These are phyloP conservation scores for Aspergillus cristatus DNA, from an alignment of 495 filamentous ascomycete species.

Conservation along the genomic window DNA sequence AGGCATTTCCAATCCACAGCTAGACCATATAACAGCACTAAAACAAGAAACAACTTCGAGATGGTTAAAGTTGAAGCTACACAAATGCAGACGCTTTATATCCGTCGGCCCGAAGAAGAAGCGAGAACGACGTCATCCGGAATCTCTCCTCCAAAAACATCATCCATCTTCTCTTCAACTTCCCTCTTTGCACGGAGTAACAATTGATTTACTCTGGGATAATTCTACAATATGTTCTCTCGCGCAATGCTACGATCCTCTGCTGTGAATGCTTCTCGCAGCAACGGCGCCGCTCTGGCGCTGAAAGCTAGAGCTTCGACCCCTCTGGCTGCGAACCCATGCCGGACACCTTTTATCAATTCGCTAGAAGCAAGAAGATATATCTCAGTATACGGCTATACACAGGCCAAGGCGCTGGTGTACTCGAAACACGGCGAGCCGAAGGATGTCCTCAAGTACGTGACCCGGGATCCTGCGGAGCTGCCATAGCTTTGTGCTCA, in stretches of 20 bases:
- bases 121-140: slow-evolving; percentile 17
- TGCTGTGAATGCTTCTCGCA: slow-evolving; percentile 6
- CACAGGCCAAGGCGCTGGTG: slow-evolving; percentile 86
- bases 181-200: neutral
- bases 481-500: neutral
- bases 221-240: slow-evolving; percentile 25
- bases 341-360: slow-evolving; percentile 2
- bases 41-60: too few species aligned
- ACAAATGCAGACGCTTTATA: neutral
- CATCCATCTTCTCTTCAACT: neutral
- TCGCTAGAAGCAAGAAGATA: slow-evolving; percentile 16
- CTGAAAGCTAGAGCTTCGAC: slow-evolving; percentile 7
- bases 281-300: slow-evolving; percentile 2
- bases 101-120: slow-evolving; percentile 16
- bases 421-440: slow-evolving; percentile 84
- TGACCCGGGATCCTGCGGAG: neutral
- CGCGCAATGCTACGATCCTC: slow-evolving; percentile 18
- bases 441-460: slow-evolving; percentile 63
- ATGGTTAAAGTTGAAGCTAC: too few species aligned
- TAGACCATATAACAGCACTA: too few species aligned
- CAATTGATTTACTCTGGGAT: neutral
- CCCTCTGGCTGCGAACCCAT: slow-evolving; percentile 10
- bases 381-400: slow-evolving; percentile 86
- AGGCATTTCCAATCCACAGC: too few species aligned
- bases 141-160: slow-evolving; percentile 1